Evolutionary conservation across 73 alveolate genomes (phyloP).

Genomic region (Tetrahymena elliotti): DNA sequence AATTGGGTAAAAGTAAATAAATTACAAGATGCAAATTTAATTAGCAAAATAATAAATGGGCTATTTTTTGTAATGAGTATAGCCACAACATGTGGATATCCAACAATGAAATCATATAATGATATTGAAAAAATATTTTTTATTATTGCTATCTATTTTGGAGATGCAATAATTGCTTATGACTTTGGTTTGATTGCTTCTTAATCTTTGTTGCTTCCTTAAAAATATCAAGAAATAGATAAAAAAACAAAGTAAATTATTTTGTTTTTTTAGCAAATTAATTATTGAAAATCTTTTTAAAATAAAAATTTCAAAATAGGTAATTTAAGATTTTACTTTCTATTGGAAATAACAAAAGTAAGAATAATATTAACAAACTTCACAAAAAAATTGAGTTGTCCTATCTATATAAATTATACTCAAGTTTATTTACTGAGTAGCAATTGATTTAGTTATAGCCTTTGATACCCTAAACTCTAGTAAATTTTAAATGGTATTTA

Average conservation of each 20-base stretch:
- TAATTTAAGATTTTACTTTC: not conserved
- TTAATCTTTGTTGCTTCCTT: not conserved
- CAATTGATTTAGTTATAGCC: not conserved
- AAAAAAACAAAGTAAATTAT: not conserved
- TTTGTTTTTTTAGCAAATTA: not conserved
- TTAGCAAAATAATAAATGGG: not conserved
- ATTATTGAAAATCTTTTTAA: not conserved
- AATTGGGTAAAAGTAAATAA: not conserved
- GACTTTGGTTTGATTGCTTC: not conserved
- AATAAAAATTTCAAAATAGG: not conserved
- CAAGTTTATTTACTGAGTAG: not conserved
- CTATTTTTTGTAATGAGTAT: not conserved
- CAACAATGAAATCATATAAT: not conserved
- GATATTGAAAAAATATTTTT: not conserved
- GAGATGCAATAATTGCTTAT: not conserved
- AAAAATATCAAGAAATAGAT: not conserved
- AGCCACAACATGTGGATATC: not conserved
- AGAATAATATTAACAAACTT: not conserved
- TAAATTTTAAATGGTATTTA: not conserved
- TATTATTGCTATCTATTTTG: not conserved
- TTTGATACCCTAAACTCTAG: not conserved
- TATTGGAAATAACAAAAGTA: not conserved
- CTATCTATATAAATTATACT: not conserved
- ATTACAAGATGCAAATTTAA: not conserved
- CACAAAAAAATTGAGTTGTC: not conserved